These are phyloP conservation scores for Cutaneotrichosporon dermatis DNA, from an alignment of 1,284 basidiomycete species.

Conservation along the genomic window DNA sequence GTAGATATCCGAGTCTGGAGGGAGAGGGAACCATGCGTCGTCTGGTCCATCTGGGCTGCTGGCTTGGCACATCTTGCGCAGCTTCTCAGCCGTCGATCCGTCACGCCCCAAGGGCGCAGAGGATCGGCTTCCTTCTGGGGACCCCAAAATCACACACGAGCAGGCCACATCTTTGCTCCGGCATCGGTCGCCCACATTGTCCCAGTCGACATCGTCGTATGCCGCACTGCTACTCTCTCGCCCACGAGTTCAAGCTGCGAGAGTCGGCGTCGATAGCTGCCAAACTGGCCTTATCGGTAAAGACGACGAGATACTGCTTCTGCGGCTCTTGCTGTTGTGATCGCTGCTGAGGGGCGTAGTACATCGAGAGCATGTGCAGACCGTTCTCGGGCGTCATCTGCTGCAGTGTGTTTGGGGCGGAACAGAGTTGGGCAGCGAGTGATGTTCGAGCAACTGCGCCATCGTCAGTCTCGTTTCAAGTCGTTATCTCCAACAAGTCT, in stretches of 20 bases:
- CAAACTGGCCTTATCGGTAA: constrained; percentile 20
- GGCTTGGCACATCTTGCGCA: constrained; percentile 22
- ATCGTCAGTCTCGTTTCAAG: neutral
- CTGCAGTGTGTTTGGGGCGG: constrained; percentile 11
- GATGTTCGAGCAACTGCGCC: constrained; percentile 20
- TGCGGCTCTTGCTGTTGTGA: neutral
- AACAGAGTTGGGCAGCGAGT: constrained; percentile 10
- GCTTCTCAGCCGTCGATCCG: constrained; percentile 16
- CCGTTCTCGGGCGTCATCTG: constrained; percentile 15
- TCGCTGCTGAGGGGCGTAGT: constrained; percentile 5
- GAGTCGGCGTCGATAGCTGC: constrained; percentile 17
- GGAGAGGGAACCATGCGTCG: constrained; percentile 13
- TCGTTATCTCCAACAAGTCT: no score
- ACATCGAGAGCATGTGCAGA: constrained; percentile 20
- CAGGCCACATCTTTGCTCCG: constrained; percentile 17
- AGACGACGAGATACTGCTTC: constrained; percentile 19
- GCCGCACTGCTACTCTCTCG: constrained; percentile 12
- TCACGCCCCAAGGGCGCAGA: constrained; percentile 8
- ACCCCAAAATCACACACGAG: constrained; percentile 18
- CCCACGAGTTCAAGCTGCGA: constrained; percentile 8
- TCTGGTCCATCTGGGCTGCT: constrained; percentile 10
- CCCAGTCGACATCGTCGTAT: constrained; percentile 23
- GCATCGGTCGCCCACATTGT: constrained; percentile 19
- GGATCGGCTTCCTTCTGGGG: constrained; percentile 3
- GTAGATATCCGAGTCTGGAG: constrained; percentile 13